Base-by-base conservation (phyloP, 495 filamentous ascomycete species). In the Tricharina praecox region DNA sequence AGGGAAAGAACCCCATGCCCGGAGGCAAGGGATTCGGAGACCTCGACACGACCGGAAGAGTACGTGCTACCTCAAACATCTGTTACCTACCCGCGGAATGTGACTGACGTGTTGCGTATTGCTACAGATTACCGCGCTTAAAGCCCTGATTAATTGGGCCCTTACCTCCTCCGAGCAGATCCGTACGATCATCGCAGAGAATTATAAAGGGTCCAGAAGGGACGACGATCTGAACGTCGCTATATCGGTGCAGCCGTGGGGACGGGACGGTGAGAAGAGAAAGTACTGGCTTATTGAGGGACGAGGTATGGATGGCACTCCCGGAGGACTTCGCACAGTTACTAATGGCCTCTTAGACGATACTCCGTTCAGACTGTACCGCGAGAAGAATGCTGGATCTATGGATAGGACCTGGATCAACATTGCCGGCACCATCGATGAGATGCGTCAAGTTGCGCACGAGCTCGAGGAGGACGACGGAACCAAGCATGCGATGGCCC, bases 271-370 rank as follows among this genome's bases (percentile, higher is more conserved):
- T 45, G 71, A 92, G 50, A 93, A 92, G 66, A 76, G 92, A 24
- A 73, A 84, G 46, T 96, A 93, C 64, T 97, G 80, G 73, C 71
- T 97, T 25, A 76, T 96, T 47, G 90, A 96, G 62, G 90, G 90
- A 10, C 39, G 43, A 52, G 59, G 59, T 61, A n/a, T n/a, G n/a
- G n/a, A n/a, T n/a, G n/a, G n/a, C n/a, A n/a, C n/a, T n/a, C n/a
- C n/a, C n/a, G n/a, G n/a, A n/a, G n/a, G n/a, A n/a, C n/a, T n/a
- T n/a, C n/a, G n/a, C n/a, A 20, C 23, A 30, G n/a, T 43, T 43
- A 13, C 11, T 9, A 25, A 2, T 16, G 13, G 7, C 9, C 7
- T 18, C 40, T 15, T 18, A 37, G 87, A 96, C 59, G 92, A 97
- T 62, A 96, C 90, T 4, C 68, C 79, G 43, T 96, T 96, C 61